Base-by-base conservation (phyloP, 176 grass and related monocot genomes). In the Oryza glumipatula region DNA sequence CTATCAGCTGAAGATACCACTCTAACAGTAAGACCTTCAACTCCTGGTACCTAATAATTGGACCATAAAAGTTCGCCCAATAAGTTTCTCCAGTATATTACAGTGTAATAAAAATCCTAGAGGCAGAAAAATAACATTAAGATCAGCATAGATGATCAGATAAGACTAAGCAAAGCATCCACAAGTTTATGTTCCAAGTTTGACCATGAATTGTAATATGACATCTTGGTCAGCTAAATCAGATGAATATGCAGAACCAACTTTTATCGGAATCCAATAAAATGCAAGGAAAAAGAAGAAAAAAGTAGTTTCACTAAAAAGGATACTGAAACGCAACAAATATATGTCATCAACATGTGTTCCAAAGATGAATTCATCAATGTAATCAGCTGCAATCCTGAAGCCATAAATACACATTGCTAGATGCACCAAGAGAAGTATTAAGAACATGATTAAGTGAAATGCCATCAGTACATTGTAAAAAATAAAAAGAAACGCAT, bases 11-110 rank as follows among this genome's bases (percentile, higher is more conserved):
- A 95, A 65, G 93, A 98, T 43, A 98, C 93, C 52, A 98, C 96
- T 89, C 93, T 92, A 76, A 95, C 81, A 46, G 83, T 92, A 88
- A 98, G 91, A 83, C 89, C 96, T 85, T 98, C 91, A 71, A 92
- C 93, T 65, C 77, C 74, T 68, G 91, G 91, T 61, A 98, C 93
- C 96, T 98, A 82, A 90, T 68, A 85, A 77, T 76, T 76, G 67
- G 51, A 88, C 48, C 69, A 82, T 61, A 86, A 79, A 75, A 22
- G 7, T 82, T 73, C 83, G 39, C 65, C 11, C 67, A 87, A 70
- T 76, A 78, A 86, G 46, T 84, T 73, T 83, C 33, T 19, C 2
- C 70, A 48, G 7, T 21, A 78, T 7, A 68, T 86, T 74, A 51
- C 49, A 79, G 16, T 89, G 23, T 19, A 51, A 83, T 38, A 76